A percentile compares a stretch with the other conserved stretches of the same genome.
phyloP scores from a whole-genome alignment of 768 basidiomycete species.

The Bullera alba region DNA sequence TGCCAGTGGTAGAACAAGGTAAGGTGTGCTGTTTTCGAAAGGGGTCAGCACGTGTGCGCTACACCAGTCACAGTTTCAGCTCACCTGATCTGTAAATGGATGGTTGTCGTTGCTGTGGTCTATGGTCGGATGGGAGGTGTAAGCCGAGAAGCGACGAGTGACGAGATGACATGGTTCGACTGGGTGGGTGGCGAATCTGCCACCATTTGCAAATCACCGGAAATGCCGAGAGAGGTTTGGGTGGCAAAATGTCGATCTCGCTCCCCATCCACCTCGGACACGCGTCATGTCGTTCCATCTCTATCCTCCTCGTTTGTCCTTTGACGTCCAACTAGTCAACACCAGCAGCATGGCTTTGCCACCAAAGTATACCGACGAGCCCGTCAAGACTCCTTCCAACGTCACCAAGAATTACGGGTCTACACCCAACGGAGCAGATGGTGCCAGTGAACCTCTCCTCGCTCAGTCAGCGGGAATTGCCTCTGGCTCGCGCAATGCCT shows the following conservation, averaged over 20 bases:
- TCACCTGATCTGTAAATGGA: too few species aligned
- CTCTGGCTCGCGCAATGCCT: constrained; percentile 31
- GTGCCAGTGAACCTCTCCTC: constrained; percentile 18
- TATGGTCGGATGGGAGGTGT: too few species aligned
- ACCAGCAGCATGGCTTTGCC: constrained; percentile 25
- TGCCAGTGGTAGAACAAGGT: too few species aligned
- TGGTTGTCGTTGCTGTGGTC: too few species aligned
- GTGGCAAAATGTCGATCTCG: neutral
- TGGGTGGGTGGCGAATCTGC: neutral
- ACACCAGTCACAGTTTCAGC: too few species aligned
- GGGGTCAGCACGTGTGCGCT: too few species aligned
- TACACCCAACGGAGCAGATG: constrained; percentile 3
- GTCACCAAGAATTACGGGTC: constrained; percentile 31
- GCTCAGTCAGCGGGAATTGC: constrained; percentile 5
- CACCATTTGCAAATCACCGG: neutral
- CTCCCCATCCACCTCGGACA: neutral
- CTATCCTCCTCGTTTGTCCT: neutral
- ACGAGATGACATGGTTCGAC: too few species aligned
- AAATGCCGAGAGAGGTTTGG: neutral
- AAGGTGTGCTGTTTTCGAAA: too few species aligned
- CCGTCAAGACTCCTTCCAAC: constrained; percentile 3
- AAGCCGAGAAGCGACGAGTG: too few species aligned
- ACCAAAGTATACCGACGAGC: constrained; percentile 34
- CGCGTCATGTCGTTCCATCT: too few species aligned
- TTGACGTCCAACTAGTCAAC: neutral